Evolutionary conservation across 2,329 filamentous ascomycete species (phyloP), one percentile per base, ranked within the genome.

Genomic region (Fusarium sambucinum): DNA sequence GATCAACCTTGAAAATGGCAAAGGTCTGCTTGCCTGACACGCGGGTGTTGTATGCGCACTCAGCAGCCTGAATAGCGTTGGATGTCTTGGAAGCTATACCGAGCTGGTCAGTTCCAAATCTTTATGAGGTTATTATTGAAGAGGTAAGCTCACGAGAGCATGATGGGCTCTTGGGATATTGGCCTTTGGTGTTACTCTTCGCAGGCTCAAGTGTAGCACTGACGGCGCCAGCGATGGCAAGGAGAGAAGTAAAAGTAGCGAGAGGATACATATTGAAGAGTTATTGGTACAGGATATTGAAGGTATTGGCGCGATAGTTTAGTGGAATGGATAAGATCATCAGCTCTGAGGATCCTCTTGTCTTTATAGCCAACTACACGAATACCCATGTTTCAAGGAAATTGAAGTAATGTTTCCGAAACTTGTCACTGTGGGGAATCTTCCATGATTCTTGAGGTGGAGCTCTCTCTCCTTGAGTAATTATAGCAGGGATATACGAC

Each of bases 41-140:
- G 6, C 71, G 71, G 10, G 71, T 74, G 60, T 73, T 73, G 55
- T 73, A 67, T 8, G 71, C 67, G 16, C 71, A 73, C 40, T 73
- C 71, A 47, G 71, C 71, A 2, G 71, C 71, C 56, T 73, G 71
- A 21, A 73, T 73, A 8, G 69, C 71, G 5, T 62, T 66, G 13
- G 71, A 73, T 44, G 52, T 59, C 45, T 74, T 74, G 35, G 71
- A 54, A 25, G 71, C 71, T 73, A 23, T 25, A 7, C 4, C 13
- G 3, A 4, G 1, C 27, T 1, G 7, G 19, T 55, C 7, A 61
- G 40, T 27, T 3, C 7, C 6, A 4, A 13, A 2, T 8, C 35
- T 6, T 12, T 7, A 1, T 6, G 4, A 11, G 6, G n/a, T 10
- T 12, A 1, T 1, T 13, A 37, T 10, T 3, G 11, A 7, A 13